Conservation (phyloP, 2,329 filamentous ascomycete species). For the Colletotrichum abscissum region DNA sequence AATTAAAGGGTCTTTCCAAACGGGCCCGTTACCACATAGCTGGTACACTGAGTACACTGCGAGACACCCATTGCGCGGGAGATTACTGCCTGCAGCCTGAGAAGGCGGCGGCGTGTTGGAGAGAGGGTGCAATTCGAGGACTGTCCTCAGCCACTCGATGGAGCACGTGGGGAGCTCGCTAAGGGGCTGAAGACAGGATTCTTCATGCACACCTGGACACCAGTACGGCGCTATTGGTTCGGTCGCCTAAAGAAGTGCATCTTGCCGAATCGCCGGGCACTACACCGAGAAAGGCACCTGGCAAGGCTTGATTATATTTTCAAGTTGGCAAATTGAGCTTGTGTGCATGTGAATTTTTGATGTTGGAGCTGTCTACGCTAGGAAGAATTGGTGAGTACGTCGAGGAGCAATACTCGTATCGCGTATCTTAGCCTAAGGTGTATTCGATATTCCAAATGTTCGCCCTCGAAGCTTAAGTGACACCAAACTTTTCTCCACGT, state of each 20-base stretch:
- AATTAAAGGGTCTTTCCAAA: background rate
- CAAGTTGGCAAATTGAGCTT: background rate
- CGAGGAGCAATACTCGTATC: background rate
- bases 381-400: background rate
- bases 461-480: background rate
- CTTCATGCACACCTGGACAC: slow-evolving; percentile 4
- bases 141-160: slow-evolving; percentile 9
- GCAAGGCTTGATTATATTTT: background rate
- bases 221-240: slow-evolving; percentile 19
- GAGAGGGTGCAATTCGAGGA: background rate
- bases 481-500: background rate
- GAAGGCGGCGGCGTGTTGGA: background rate
- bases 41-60: background rate
- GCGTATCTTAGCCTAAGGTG: no score
- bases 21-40: background rate
- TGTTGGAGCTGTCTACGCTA: background rate
- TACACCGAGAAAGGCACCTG: background rate
- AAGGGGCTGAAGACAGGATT: slow-evolving; percentile 8
- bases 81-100: background rate
- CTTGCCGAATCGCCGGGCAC: background rate
- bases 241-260: slow-evolving; percentile 18
- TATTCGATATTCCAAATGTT: background rate
- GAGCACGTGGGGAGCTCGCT: slow-evolving; percentile 20
- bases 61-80: background rate
- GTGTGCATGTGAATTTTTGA: background rate